Evolutionary conservation across 208 protist species (phyloP).

Genomic region (Leishmania amazonensis): DNA sequence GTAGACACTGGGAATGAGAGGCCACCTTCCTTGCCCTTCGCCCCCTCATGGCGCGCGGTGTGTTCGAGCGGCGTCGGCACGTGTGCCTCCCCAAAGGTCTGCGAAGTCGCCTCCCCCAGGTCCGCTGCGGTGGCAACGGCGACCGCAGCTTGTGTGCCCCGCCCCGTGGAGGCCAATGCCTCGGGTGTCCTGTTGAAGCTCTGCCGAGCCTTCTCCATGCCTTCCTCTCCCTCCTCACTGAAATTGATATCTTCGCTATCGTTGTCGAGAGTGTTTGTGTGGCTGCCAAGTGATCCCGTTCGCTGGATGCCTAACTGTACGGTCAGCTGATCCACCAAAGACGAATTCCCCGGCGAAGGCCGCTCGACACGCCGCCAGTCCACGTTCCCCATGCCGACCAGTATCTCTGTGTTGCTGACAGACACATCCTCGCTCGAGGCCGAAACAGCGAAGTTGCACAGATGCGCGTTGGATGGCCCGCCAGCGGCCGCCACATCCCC

Average conservation of each 20-base stretch:
- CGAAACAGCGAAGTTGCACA: background rate
- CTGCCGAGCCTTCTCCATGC: conserved; percentile 4
- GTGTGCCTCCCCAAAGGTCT: background rate
- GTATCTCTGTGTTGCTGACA: conserved; percentile 1
- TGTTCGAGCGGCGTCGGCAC: conserved; percentile 4
- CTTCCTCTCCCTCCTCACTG: background rate
- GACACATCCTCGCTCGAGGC: conserved; percentile 1
- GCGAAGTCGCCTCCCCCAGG: background rate
- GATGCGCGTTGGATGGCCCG: background rate
- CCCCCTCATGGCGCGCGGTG: conserved; percentile 14
- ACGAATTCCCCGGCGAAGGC: conserved; percentile 8
- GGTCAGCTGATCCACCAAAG: conserved; percentile 13
- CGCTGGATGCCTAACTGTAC: background rate
- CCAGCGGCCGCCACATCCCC: background rate
- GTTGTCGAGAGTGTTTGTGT: background rate
- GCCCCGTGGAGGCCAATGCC: background rate
- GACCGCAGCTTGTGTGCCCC: background rate
- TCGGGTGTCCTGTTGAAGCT: conserved; percentile 5
- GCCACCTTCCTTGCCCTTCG: background rate
- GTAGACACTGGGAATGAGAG: background rate
- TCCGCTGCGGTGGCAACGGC: background rate
- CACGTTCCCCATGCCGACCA: conserved; percentile 5
- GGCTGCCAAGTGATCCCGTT: background rate
- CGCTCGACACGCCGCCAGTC: conserved; percentile 17
- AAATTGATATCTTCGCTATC: background rate